A percentile compares a stretch with the other conserved stretches of the same genome.
Conservation (phyloP, 441 rosid species). For the Syzygium syzygioides region DNA sequence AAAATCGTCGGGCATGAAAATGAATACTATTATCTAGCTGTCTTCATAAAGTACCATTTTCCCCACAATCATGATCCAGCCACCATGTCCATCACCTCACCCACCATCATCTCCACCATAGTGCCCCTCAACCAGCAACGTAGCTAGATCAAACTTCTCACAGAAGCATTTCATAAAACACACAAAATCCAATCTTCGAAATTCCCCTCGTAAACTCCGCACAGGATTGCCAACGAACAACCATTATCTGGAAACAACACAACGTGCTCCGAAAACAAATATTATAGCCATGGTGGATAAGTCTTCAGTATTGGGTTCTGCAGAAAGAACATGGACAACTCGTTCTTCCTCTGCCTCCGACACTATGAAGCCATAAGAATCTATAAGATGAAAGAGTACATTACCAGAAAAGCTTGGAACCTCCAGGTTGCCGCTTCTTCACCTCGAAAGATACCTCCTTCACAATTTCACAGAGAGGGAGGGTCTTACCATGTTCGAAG, state of each 20-base stretch:
- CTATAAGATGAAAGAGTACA: not conserved
- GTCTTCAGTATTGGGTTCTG: not conserved
- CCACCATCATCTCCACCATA: not conserved
- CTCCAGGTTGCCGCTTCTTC: not conserved
- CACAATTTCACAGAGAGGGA: not conserved
- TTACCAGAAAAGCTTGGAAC: not conserved
- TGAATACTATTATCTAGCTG: not conserved
- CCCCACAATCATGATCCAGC: not conserved
- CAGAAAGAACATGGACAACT: not conserved
- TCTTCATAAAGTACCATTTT: not conserved
- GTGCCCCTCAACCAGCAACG: not conserved
- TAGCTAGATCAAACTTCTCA: not conserved
- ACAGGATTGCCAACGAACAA: not conserved
- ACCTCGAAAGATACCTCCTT: not conserved
- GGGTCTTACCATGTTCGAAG: not conserved
- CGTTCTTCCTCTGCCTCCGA: not conserved
- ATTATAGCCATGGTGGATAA: not conserved
- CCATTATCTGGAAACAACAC: not conserved
- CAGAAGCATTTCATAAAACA: not conserved
- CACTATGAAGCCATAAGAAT: not conserved
- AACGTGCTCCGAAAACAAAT: not conserved
- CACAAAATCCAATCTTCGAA: not conserved
- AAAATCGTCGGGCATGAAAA: not conserved
- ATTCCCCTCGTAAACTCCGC: not conserved
- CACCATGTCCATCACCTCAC: not conserved